These are phyloP conservation scores for Rhizophora mangle DNA, from an alignment of 345 rosid species.

Conservation along the genomic window DNA sequence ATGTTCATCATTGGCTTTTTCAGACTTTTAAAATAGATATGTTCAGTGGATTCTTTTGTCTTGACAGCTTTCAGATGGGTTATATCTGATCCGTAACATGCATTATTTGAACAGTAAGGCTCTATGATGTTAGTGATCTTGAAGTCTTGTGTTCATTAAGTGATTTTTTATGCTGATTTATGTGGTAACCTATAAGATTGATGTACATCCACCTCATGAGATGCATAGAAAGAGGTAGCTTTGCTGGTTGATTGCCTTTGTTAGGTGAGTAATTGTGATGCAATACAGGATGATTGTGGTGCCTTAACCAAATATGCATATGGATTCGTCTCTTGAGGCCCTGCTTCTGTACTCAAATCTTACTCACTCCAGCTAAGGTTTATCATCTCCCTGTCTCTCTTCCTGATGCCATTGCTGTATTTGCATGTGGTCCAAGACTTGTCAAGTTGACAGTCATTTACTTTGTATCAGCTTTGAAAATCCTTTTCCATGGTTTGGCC, in stretches of 20 bases:
- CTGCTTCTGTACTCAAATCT: conserved; percentile 50
- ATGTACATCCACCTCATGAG: conserved; percentile 18
- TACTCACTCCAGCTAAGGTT: conserved; percentile 57
- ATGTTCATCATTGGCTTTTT: neutral
- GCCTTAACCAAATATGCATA: conserved; percentile 38
- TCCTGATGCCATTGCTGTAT: conserved; percentile 22
- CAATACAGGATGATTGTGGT: conserved; percentile 51
- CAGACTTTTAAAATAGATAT: neutral
- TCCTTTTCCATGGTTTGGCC: neutral
- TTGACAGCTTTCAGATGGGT: neutral
- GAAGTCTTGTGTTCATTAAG: neutral
- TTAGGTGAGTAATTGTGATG: conserved; percentile 64
- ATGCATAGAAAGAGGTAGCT: conserved; percentile 36
- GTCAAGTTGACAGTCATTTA: neutral
- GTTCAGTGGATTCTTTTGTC: neutral
- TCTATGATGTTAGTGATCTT: neutral
- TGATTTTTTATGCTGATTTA: conserved; percentile 8
- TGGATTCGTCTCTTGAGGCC: conserved; percentile 53
- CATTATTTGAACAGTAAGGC: neutral
- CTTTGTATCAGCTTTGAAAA: neutral
- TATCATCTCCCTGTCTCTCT: conserved; percentile 39
- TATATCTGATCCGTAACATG: neutral
- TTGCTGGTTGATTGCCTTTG: conserved; percentile 48
- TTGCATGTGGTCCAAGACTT: conserved; percentile 15
- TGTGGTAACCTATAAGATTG: neutral